Base-by-base conservation (phyloP, 441 rosid genomes). In the Lagerstroemia fauriei region DNA sequence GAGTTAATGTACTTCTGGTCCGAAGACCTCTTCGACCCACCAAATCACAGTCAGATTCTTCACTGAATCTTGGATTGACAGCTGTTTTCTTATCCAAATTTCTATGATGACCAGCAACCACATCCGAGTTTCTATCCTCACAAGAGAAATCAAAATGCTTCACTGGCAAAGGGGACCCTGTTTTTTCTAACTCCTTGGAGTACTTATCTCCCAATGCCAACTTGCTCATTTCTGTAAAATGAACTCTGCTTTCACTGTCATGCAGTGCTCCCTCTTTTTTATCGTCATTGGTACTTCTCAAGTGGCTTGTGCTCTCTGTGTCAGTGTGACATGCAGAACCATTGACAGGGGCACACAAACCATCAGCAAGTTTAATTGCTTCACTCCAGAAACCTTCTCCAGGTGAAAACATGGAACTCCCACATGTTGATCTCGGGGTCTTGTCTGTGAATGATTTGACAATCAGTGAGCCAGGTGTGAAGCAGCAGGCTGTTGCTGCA, bases 301-400 rank as follows among this genome's bases (percentile, higher is more conserved):
- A 78, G 80, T 79, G 78, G 82, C 78, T 31, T 70, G 85, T 79
- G 68, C 83, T 82, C 79, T 84, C 84, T 14, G 75, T 86, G 12
- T 83, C 85, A 83, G 78, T 83, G 46, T 75, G 57, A 77, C 76
- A 71, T 88, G 78, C 68, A 76, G 85, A 81, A 78, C 82, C 80
- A 77, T 87, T 86, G 78, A 80, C 73, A 84, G 88, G 91, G 80
- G 83, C 78, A 86, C 85, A 82, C 87, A 94, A 88, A 75, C 95
- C 94, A 90, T 95, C 99, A 86, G 97, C 99, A 86, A 96, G 85
- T 86, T 91, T 90, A 89, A 96, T 90, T 75, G 98, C 99, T 88
- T 95, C 99, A 89, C 90, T 91, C 99, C 99, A 96, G 85, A 96
- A 96, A 82, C 94, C 89, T 31, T 94, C 98, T 80, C 98, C 98